Evolutionary conservation across 176 grass and related monocot genomes (phyloP), one percentile per base, ranked within the genome.

Genomic region (Avena sativa): DNA sequence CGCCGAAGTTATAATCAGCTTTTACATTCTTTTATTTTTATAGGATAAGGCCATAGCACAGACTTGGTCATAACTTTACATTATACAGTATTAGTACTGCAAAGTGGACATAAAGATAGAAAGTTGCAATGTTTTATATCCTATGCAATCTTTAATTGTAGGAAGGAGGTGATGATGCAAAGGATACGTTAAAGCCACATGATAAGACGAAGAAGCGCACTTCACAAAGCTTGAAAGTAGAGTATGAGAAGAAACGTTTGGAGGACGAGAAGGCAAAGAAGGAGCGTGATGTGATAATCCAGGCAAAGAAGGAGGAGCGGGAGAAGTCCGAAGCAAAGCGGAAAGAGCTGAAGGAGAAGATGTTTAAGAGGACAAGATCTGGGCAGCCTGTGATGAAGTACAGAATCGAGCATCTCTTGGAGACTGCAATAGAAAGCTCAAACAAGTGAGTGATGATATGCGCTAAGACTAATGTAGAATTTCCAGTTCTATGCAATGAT

Each of bases 341-440:
- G 40, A 93, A 89, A 75, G 80, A 90, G 6, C 69, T 90, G 83
- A 96, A 26, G 85, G 89, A 88, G 50, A 99, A 93, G 67, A 96
- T 96, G 94, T 94, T 99, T 57, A 99, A 90, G 87, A 99, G 92
- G 84, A 99, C 97, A 1, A 91, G 92, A 40, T 99, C 85, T 0
- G 97, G 97, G 23, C 97, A 96, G 20, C 97, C 94, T 60, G 85
- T 93, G 32, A 94, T 99, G 94, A 93, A 91, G 68, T 94, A 94
- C 86, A 93, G 94, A 70, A 99, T 99, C 6, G 61, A 96, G 78
- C 97, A 96, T 78, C 89, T 96, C 25, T 66, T 99, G 30, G 92
- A 96, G 80, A 91, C 90, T 74, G 90, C 95, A 64, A 19, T 93
- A 44, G 88, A 84, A 85, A 86, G 56, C 88, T 79, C 84, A 78